A percentile compares a stretch with the other conserved stretches of the same genome.
Evolutionary conservation across 1,139 yeast species (phyloP).

Genomic region (Tardiomyces depauwii): DNA sequence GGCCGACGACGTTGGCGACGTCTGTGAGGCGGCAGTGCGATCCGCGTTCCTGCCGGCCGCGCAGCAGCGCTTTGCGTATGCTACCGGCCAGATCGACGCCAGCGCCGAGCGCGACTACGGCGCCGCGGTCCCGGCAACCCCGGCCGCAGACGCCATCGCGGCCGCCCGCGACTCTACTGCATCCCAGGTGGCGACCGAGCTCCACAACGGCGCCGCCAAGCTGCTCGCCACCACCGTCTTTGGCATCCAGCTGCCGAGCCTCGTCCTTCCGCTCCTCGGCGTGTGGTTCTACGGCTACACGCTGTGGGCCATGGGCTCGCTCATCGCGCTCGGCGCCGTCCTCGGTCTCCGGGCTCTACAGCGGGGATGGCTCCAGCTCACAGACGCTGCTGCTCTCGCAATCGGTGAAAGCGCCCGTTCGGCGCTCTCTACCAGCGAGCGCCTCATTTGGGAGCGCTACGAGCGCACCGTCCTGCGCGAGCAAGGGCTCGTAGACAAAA

Average conservation of each 20-base stretch:
- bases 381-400: constrained; percentile 14
- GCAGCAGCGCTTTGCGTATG: constrained; percentile 18
- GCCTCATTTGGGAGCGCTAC: constrained; percentile 21
- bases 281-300: constrained; percentile 21
- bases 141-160: background rate
- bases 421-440: constrained; percentile 16
- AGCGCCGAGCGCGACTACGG: constrained; percentile 11
- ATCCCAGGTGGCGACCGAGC: constrained; percentile 2
- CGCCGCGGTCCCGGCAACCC: background rate
- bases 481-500: constrained; percentile 12
- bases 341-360: constrained; percentile 27
- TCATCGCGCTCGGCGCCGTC: constrained; percentile 28
- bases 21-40: constrained; percentile 11
- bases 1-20: constrained; percentile 27
- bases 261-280: constrained; percentile 23
- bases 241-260: constrained; percentile 27
- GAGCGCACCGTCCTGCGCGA: constrained; percentile 22
- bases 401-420: constrained; percentile 19
- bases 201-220: constrained; percentile 22
- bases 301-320: constrained; percentile 26
- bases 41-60: constrained; percentile 21
- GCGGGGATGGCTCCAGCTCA: constrained; percentile 23
- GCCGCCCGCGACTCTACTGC: constrained; percentile 1
- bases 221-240: constrained; percentile 18
- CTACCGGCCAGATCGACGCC: constrained; percentile 25